A percentile compares a stretch with the other conserved stretches of the same genome.
Evolutionary conservation across 108 stramenopile species (phyloP).

Genomic region (Nitzschia inconspicua): DNA sequence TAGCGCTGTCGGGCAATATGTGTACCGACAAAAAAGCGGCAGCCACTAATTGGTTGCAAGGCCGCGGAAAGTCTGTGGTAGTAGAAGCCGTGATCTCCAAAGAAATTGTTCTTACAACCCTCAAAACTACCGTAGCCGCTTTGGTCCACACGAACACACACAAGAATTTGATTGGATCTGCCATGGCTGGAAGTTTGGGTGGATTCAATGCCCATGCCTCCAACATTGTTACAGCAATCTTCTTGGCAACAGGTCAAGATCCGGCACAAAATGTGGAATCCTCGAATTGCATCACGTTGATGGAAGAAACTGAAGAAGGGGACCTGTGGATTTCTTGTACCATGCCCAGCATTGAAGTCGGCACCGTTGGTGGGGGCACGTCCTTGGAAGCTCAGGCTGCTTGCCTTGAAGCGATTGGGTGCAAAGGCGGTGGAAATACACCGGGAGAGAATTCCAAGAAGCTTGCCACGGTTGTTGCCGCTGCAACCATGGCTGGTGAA

Average conservation of each 20-base stretch:
- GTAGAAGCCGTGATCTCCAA: constrained; percentile 91
- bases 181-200: constrained; percentile 95
- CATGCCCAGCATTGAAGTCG: constrained; percentile 98
- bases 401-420: constrained; percentile 92
- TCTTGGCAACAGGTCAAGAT: constrained; percentile 98
- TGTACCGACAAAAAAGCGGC: constrained; percentile 99
- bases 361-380: constrained; percentile 98
- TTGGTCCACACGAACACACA: constrained; percentile 91
- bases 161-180: constrained; percentile 98
- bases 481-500: constrained; percentile 95
- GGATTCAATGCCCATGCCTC: constrained; percentile 98
- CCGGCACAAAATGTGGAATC: constrained; percentile 99
- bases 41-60: constrained; percentile 98
- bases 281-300: constrained; percentile 91
- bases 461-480: constrained; percentile 92
- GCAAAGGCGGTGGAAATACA: constrained; percentile 65
- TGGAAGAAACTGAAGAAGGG: constrained; percentile 88
- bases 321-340: constrained; percentile 92
- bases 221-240: constrained; percentile 98
- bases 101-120: constrained; percentile 76
- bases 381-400: constrained; percentile 91
- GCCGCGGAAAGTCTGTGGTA: constrained; percentile 95
- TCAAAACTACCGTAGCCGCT: constrained; percentile 92
- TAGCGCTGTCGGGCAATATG: constrained; percentile 97
- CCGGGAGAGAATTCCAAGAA: constrained; percentile 93